Conservation (phyloP, 768 basidiomycete genomes). For the Crassisporium funariophilum region DNA sequence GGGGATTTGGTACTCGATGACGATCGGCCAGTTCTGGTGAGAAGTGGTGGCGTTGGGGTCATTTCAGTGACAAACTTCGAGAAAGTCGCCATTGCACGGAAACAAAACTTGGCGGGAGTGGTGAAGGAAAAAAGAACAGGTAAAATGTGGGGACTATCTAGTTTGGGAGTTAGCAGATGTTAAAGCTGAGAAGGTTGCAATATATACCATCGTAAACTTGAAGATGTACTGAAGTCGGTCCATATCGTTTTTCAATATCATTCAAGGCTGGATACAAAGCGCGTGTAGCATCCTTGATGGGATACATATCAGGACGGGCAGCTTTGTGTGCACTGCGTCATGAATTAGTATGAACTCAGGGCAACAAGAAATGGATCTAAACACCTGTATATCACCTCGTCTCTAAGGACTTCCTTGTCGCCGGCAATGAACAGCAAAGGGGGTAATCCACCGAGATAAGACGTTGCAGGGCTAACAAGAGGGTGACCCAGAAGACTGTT, state of each 20-base stretch:
- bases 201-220: slow-evolving; percentile 92
- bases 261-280: slow-evolving; percentile 58
- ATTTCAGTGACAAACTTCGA: slow-evolving; percentile 63
- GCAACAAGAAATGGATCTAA: slow-evolving; percentile 11
- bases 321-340: slow-evolving; percentile 82
- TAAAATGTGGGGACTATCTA: slow-evolving; percentile 73
- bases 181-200: slow-evolving; percentile 8
- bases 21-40: slow-evolving; percentile 6
- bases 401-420: slow-evolving; percentile 88
- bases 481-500: slow-evolving; percentile 81
- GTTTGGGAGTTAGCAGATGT: slow-evolving; percentile 14
- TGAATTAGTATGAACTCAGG: slow-evolving; percentile 3
- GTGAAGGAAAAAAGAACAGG: slow-evolving; percentile 77
- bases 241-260: slow-evolving; percentile 52
- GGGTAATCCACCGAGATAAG: slow-evolving; percentile 88
- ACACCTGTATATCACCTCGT: slow-evolving; percentile 88
- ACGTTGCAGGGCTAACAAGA: slow-evolving; percentile 76
- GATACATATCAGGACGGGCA: slow-evolving; percentile 75
- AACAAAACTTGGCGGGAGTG: slow-evolving; percentile 79
- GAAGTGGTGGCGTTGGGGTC: slow-evolving; percentile 13
- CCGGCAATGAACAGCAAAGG: slow-evolving; percentile 85
- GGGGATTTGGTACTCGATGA: slow-evolving; percentile 4
- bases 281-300: slow-evolving; percentile 44
- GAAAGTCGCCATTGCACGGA: slow-evolving; percentile 75
- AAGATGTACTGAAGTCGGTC: slow-evolving; percentile 81